These are phyloP conservation scores for Penicillium desertorum DNA, from an alignment of 495 filamentous ascomycete genomes.

Conservation along the genomic window DNA sequence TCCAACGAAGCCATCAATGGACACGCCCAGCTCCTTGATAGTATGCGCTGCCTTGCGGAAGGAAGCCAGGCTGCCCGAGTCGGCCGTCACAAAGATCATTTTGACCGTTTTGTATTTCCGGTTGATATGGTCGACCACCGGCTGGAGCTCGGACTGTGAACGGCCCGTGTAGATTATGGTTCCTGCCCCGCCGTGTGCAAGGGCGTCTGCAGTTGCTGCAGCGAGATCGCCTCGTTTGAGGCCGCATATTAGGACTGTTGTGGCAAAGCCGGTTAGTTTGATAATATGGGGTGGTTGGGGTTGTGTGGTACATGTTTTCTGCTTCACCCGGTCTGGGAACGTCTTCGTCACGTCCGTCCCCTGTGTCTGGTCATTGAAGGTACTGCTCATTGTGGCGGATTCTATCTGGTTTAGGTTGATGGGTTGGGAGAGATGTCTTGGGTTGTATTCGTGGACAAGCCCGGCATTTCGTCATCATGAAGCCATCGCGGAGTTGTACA, in stretches of 20 bases:
- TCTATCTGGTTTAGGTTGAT: not conserved
- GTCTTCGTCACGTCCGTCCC: slow-evolving; percentile 35
- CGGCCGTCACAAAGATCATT: slow-evolving; percentile 24
- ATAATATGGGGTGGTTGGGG: slow-evolving; percentile 5
- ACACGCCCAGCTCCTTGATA: slow-evolving; percentile 17
- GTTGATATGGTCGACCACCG: slow-evolving; percentile 41
- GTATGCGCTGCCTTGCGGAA: slow-evolving; percentile 19
- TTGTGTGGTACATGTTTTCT: slow-evolving; percentile 38
- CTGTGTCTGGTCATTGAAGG: slow-evolving; percentile 27
- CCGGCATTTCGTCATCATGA: slow-evolving; percentile 12
- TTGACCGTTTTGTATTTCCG: slow-evolving; percentile 22
- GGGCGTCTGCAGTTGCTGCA: slow-evolving; percentile 23
- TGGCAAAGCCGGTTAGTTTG: not conserved
- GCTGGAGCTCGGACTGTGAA: slow-evolving; percentile 37
- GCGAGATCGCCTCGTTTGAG: slow-evolving; percentile 19
- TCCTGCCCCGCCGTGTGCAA: slow-evolving; percentile 37
- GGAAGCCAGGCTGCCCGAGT: slow-evolving; percentile 17
- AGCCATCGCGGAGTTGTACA: not conserved
- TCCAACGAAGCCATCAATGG: slow-evolving; percentile 26
- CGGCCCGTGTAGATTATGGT: slow-evolving; percentile 45
- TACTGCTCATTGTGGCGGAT: slow-evolving; percentile 13
- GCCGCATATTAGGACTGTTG: slow-evolving; percentile 21
- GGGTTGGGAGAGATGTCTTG: not conserved
- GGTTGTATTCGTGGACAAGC: not conserved
- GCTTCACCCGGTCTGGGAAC: slow-evolving; percentile 39